Evolutionary conservation across 176 grass and related monocot genomes (phyloP).

Genomic region (Metroxylon sagu): DNA sequence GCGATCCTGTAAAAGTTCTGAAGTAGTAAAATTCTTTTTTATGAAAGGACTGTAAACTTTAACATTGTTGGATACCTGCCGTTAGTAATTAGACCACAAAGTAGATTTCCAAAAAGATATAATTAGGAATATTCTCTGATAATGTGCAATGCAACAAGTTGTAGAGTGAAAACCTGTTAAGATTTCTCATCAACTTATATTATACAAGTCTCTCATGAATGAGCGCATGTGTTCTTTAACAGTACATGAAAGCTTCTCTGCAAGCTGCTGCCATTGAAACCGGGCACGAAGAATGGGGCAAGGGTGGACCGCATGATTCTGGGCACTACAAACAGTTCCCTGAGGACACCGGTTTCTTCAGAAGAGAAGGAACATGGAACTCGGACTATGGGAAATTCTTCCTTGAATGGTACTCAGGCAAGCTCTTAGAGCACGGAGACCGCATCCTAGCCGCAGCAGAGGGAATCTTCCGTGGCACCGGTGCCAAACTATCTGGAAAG

Average conservation of each 20-base stretch:
- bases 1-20: too few relatives aligned
- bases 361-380: constrained; percentile 80
- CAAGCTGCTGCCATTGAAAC: constrained; percentile 41
- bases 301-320: constrained; percentile 66
- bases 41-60: too few relatives aligned
- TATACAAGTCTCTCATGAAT: not conserved
- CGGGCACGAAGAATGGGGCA: constrained; percentile 63
- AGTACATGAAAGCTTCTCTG: constrained; percentile 87
- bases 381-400: constrained; percentile 89
- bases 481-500: constrained; percentile 64
- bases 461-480: constrained; percentile 60
- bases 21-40: too few relatives aligned
- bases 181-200: too few relatives aligned
- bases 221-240: not conserved
- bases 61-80: too few relatives aligned
- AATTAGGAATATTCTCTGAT: too few relatives aligned
- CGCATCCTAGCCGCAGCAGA: constrained; percentile 64
- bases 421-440: constrained; percentile 82
- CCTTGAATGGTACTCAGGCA: constrained; percentile 75
- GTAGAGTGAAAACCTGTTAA: too few relatives aligned
- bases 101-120: too few relatives aligned
- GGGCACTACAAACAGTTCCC: constrained; percentile 96
- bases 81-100: too few relatives aligned
- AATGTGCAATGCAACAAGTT: too few relatives aligned
- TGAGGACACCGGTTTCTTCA: constrained; percentile 93